phyloP scores from a whole-genome alignment of 2,329 filamentous ascomycete genomes.

The Cladophialophora chaetospira region DNA sequence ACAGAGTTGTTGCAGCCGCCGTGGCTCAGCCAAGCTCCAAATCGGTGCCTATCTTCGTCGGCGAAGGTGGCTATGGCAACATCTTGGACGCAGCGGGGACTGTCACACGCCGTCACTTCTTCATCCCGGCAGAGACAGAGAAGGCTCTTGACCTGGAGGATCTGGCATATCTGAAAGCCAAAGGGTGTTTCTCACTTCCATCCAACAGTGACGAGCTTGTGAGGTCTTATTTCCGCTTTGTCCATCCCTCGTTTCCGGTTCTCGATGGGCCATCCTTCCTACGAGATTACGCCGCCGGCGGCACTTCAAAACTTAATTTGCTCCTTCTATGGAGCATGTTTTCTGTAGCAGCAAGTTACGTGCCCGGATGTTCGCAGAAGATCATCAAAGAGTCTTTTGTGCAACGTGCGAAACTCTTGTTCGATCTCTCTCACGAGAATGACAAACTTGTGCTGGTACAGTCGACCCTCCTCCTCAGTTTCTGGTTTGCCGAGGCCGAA shows the following conservation, averaged over 20 bases:
- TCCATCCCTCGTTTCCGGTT: not conserved
- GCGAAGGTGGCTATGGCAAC: not conserved
- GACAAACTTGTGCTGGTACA: not conserved
- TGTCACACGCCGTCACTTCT: not conserved
- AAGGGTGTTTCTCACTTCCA: constrained; percentile 2
- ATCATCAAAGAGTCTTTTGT: not conserved
- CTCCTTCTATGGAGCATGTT: constrained; percentile 2
- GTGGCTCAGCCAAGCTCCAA: too few relatives aligned
- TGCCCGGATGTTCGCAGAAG: not conserved
- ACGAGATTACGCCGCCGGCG: not conserved
- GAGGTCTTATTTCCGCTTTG: not conserved
- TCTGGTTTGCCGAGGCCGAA: not conserved
- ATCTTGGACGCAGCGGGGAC: not conserved
- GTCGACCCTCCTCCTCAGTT: not conserved
- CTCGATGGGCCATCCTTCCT: not conserved
- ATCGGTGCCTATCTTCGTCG: not conserved
- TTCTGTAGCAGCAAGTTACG: not conserved
- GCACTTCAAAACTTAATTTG: not conserved
- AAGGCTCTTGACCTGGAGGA: not conserved
- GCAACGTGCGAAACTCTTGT: not conserved
- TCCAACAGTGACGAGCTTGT: not conserved
- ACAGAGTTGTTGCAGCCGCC: too few relatives aligned
- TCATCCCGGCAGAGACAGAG: not conserved
- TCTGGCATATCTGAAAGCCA: not conserved
- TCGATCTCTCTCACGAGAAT: not conserved